Percentiles rank a stretch among this genome's conserved stretches.
These are phyloP conservation scores for Mitragyna speciosa DNA, from an alignment of 257 asterid species.

Conservation along the genomic window DNA sequence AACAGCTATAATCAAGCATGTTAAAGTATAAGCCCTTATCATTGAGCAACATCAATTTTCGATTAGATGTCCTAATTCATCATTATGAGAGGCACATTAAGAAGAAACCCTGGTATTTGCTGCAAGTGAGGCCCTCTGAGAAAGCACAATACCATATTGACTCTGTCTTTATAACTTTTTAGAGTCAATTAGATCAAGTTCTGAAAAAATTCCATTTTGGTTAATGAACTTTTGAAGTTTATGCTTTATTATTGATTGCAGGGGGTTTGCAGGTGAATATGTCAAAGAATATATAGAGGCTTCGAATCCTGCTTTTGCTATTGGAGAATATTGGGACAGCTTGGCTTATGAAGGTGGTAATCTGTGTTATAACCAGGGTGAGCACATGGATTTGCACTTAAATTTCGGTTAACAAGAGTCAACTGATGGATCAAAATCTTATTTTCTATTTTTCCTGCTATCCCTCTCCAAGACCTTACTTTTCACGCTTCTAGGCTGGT, in stretches of 20 bases:
- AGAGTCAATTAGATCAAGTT: neutral
- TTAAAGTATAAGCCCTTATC: neutral
- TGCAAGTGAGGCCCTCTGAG: neutral
- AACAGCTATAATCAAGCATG: neutral
- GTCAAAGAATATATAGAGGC: constrained; percentile 57
- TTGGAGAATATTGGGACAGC: constrained; percentile 66
- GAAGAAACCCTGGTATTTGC: neutral
- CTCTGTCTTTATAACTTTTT: neutral
- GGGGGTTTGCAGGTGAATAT: constrained; percentile 59
- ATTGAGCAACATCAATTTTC: neutral
- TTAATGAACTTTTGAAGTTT: neutral
- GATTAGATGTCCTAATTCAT: neutral
- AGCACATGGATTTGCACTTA: constrained; percentile 4
- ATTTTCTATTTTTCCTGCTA: neutral
- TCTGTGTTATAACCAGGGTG: constrained; percentile 54
- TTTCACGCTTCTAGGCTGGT: too few relatives aligned
- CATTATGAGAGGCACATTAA: neutral
- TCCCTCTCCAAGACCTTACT: neutral
- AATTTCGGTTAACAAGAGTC: neutral
- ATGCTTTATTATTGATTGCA: constrained; percentile 16
- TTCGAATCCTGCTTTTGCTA: constrained; percentile 54
- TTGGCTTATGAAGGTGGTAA: constrained; percentile 57
- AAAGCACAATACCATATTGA: neutral
- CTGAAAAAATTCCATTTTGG: neutral
- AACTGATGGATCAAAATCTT: neutral